A percentile compares a stretch with the other conserved stretches of the same genome.
Evolutionary conservation across 495 filamentous ascomycete genomes (phyloP).

Genomic region (Aspergillus nanangensis): DNA sequence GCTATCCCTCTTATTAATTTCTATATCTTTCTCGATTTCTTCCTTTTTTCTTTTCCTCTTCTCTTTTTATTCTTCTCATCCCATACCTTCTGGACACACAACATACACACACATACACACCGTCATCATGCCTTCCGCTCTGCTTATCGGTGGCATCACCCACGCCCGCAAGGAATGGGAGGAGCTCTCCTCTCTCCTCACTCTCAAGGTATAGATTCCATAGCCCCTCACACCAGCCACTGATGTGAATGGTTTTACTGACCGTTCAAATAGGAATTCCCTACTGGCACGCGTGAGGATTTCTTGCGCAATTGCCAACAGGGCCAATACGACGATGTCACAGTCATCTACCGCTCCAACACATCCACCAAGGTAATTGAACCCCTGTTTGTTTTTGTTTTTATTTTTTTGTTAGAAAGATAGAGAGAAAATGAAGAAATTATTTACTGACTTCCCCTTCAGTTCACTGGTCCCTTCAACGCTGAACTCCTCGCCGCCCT

Average conservation of each 20-base stretch:
- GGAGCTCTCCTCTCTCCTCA: conserved; percentile 44
- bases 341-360: conserved; percentile 56
- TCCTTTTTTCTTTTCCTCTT: conserved; percentile 1
- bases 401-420: too few relatives aligned
- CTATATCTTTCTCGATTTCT: neutral
- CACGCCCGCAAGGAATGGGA: conserved; percentile 56
- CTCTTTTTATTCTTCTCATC: conserved; percentile 5
- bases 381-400: too few relatives aligned
- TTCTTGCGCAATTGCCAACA: conserved; percentile 49
- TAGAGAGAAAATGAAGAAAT: too few relatives aligned
- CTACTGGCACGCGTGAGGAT: conserved; percentile 43
- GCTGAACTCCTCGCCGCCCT: conserved; percentile 53
- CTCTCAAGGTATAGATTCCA: conserved; percentile 42
- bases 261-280: conserved; percentile 46
- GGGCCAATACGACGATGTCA: conserved; percentile 53
- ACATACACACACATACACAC: conserved; percentile 22
- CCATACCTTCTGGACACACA: conserved; percentile 7
- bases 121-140: conserved; percentile 33
- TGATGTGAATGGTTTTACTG: neutral
- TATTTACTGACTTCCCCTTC: too few relatives aligned
- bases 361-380: conserved; percentile 48
- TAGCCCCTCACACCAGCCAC: neutral
- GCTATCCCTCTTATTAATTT: neutral
- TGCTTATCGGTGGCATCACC: conserved; percentile 53
- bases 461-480: conserved; percentile 60